Evolutionary conservation across 225 moss, liverwort and hornwort genomes (phyloP), one percentile per base, ranked within the genome.

Genomic region (Climacium dendroides): DNA sequence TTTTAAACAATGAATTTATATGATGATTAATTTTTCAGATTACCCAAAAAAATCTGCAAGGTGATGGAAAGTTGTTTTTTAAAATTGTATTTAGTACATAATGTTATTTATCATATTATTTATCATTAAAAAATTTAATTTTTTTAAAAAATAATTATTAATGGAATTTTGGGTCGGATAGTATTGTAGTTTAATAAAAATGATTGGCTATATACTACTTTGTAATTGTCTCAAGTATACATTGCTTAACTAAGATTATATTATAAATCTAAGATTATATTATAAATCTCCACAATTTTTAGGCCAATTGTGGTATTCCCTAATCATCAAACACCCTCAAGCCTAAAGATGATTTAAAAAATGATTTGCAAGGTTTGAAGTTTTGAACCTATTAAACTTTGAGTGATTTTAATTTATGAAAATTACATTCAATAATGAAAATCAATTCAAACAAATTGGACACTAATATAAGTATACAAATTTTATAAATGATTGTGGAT

Each of bases 141-240:
- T 11, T 28, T 5, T 0, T 7, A 8, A 0, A 2, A 26, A 10
- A 11, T 2, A 58, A 28, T 28, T 28, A 57, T 29, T 5, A 41
- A 41, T 58, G 3, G 1, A 41, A 41, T 5, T 79, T 39, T 2
- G 2, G 6, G 0, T 13, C 0, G 4, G 0, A 2, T 74, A 8
- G 2, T 75, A 11, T 13, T 35, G 9, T 5, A 53, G 3, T 6
- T 15, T 9, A 15, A n/a, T 35, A 0, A 6, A 9, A 14, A 35
- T 26, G 25, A 25, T 37, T 25, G 15, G 4, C 8, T 15, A n/a
- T 7, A 25, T 17, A 28, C 17, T 77, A 24, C 2, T 12, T 3
- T 48, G 48, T 24, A 25, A 9, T 15, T 54, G 0, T 55, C 37
- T 23, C 6, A 24, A 1, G 0, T 7, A 14, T 23, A 15, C 50